Conservation (phyloP, 768 basidiomycete genomes). For the Agaricus blazei region DNA sequence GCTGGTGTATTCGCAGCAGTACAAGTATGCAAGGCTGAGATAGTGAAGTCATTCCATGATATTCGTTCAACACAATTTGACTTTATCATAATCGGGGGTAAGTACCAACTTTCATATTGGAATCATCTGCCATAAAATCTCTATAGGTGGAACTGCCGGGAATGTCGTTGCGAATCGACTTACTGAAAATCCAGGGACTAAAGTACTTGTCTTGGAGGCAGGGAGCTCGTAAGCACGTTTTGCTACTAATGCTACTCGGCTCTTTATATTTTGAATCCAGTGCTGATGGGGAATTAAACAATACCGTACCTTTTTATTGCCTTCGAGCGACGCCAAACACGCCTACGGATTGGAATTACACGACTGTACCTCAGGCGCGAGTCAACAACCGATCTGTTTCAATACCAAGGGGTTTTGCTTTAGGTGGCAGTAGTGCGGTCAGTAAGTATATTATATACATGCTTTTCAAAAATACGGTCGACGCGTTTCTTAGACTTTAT, state of each 20-base stretch:
- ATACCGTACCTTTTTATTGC: conserved; percentile 12
- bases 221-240: conserved; percentile 41
- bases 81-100: conserved; percentile 14
- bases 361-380: conserved; percentile 17
- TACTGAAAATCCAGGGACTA: conserved; percentile 41
- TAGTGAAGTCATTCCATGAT: conserved; percentile 4
- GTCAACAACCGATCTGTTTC: conserved; percentile 17
- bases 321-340: conserved; percentile 14
- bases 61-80: conserved; percentile 7
- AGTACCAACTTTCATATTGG: not conserved
- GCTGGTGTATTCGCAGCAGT: not conserved
- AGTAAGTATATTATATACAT: conserved; percentile 18
- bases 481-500: conserved; percentile 16
- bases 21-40: not conserved
- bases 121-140: not conserved
- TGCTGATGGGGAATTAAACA: conserved; percentile 12
- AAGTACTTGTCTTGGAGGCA: conserved; percentile 50
- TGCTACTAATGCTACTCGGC: not conserved
- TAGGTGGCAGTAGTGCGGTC: conserved; percentile 24
- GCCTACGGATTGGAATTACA: conserved; percentile 25
- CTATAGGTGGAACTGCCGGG: conserved; percentile 46
- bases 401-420: conserved; percentile 20
- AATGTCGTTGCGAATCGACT: conserved; percentile 53
- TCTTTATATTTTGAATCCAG: not conserved
- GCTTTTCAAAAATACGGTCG: not conserved